A percentile compares a stretch with the other conserved stretches of the same genome.
Conservation (phyloP, 768 basidiomycete species). For the Lactarius pseudohatsudake region DNA sequence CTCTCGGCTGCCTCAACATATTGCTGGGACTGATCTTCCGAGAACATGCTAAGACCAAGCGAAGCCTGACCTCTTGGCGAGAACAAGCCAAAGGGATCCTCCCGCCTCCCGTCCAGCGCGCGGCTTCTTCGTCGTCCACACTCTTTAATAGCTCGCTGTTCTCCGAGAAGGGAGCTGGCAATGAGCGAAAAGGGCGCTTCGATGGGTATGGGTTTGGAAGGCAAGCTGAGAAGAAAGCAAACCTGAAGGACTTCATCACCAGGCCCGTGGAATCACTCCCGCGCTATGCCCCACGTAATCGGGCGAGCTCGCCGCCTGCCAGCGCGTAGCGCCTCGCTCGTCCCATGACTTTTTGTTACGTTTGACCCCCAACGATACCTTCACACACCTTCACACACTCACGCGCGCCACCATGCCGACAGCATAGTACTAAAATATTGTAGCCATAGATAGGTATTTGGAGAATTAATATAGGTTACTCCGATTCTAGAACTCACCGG, state of each 20-base stretch:
- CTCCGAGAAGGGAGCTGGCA: constrained; percentile 20
- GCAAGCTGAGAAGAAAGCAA: constrained; percentile 74
- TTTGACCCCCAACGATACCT: background rate
- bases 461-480: constrained; percentile 5
- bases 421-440: constrained; percentile 10
- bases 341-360: background rate
- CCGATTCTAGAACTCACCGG: background rate
- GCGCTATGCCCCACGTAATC: constrained; percentile 37
- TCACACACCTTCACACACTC: background rate
- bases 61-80: constrained; percentile 66
- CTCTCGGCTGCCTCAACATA: constrained; percentile 87
- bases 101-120: constrained; percentile 26
- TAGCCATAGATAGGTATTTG: constrained; percentile 17
- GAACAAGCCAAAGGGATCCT: constrained; percentile 30
- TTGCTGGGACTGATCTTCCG: constrained; percentile 74
- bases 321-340: background rate
- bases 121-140: constrained; percentile 24
- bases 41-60: constrained; percentile 56
- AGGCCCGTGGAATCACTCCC: constrained; percentile 26
- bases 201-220: constrained; percentile 75
- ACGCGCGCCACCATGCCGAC: background rate
- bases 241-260: constrained; percentile 47
- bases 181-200: constrained; percentile 12
- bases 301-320: constrained; percentile 12
- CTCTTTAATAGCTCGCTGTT: constrained; percentile 6